Conservation (phyloP, 768 basidiomycete species). For the Hypholoma sublateritium region DNA sequence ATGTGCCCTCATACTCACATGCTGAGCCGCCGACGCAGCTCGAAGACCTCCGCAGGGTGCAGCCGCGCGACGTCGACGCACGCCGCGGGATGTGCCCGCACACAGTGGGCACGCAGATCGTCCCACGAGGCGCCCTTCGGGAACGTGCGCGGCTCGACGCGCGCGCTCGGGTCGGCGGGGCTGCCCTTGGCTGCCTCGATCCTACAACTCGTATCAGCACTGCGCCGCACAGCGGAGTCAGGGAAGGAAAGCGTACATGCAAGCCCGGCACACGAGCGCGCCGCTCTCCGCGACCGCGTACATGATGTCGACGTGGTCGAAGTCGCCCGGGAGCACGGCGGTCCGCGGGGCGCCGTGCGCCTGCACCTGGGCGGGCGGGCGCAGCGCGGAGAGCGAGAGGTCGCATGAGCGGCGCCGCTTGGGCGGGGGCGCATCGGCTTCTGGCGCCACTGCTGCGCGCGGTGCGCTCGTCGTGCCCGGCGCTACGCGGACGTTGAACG, state of each 20-base stretch:
- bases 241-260: constrained; percentile 26
- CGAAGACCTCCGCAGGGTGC: constrained; percentile 31
- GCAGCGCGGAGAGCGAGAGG: not conserved
- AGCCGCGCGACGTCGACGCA: constrained; percentile 35
- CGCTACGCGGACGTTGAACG: too few species aligned
- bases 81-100: constrained; percentile 31
- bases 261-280: constrained; percentile 36
- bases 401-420: not conserved
- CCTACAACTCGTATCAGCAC: not conserved
- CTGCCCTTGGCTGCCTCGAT: constrained; percentile 11
- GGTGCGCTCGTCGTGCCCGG: too few species aligned
- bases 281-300: constrained; percentile 29
- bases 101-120: constrained; percentile 33
- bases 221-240: not conserved
- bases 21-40: constrained; percentile 30
- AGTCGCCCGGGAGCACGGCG: constrained; percentile 12
- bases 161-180: not conserved
- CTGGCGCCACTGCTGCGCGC: not conserved
- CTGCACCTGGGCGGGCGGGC: not conserved
- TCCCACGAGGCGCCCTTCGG: constrained; percentile 32
- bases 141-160: constrained; percentile 26
- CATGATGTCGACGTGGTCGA: constrained; percentile 38
- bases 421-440: not conserved
- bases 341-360: not conserved
- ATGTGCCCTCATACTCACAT: not conserved